A percentile compares a stretch with the other conserved stretches of the same genome.
These are phyloP conservation scores for Russula virescens DNA, from an alignment of 768 basidiomycete genomes.

Conservation along the genomic window DNA sequence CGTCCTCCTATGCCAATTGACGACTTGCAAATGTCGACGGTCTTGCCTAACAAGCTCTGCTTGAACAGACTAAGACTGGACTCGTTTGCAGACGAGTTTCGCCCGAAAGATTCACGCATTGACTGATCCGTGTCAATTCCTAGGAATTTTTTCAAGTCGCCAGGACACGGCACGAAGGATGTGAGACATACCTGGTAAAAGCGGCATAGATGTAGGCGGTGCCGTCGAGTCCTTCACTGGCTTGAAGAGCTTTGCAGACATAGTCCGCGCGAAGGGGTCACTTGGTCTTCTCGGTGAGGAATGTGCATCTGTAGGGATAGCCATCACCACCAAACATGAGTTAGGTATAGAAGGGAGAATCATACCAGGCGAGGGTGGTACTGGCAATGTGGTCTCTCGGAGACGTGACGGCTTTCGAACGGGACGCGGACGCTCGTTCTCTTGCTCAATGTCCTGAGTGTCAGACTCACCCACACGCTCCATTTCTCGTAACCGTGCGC, in stretches of 20 bases:
- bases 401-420: slow-evolving; percentile 12
- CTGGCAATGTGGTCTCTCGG: slow-evolving; percentile 14
- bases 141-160: neutral
- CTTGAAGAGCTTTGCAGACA: slow-evolving; percentile 14
- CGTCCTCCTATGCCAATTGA: slow-evolving; percentile 33
- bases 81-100: slow-evolving; percentile 28
- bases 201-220: neutral
- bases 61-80: slow-evolving; percentile 48
- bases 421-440: slow-evolving; percentile 8
- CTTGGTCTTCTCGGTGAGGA: neutral
- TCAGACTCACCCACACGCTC: slow-evolving; percentile 39
- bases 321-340: neutral
- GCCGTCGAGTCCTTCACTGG: neutral
- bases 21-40: slow-evolving; percentile 60
- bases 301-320: neutral
- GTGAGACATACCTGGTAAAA: slow-evolving; percentile 24
- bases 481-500: slow-evolving; percentile 64
- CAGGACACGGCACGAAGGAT: slow-evolving; percentile 29
- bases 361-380: slow-evolving; percentile 28
- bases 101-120: slow-evolving; percentile 14
- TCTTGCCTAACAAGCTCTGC: slow-evolving; percentile 68
- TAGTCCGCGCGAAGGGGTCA: slow-evolving; percentile 4
- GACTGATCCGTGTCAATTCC: slow-evolving; percentile 19
- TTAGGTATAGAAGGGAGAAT: neutral
- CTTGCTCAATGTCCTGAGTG: slow-evolving; percentile 9